Evolutionary conservation across 2,329 filamentous ascomycete species (phyloP).

Genomic region (Annulohypoxylon truncatum): DNA sequence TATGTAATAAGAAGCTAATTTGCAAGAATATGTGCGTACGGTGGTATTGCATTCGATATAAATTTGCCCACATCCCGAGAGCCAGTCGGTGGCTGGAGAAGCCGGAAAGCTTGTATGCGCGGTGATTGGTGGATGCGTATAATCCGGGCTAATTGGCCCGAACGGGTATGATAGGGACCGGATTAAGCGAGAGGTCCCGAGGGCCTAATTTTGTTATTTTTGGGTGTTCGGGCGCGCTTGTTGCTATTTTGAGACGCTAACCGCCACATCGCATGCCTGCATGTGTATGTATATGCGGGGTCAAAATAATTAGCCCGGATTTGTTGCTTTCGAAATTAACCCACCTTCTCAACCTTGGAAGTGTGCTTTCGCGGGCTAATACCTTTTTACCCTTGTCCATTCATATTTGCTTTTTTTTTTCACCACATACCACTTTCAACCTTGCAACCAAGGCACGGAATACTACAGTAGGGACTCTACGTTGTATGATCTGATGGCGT

Average conservation of each 20-base stretch:
- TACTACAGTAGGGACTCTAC: slow-evolving; percentile 8
- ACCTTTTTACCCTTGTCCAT: slow-evolving; percentile 8
- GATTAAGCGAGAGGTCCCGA: slow-evolving; percentile 10
- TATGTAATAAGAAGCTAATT: slow-evolving; percentile 29
- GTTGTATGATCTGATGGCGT: slow-evolving; percentile 31
- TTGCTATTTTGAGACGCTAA: slow-evolving; percentile 45
- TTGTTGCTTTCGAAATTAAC: slow-evolving; percentile 38
- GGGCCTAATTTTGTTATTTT: slow-evolving; percentile 31
- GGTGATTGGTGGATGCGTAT: slow-evolving; percentile 21
- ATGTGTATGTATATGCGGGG: slow-evolving; percentile 5
- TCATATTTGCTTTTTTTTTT: not conserved
- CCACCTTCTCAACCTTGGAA: slow-evolving; percentile 21
- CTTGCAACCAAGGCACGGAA: slow-evolving; percentile 5
- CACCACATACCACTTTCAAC: not conserved
- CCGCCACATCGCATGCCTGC: slow-evolving; percentile 23
- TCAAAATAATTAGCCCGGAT: slow-evolving; percentile 23
- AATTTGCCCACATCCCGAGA: slow-evolving; percentile 33
- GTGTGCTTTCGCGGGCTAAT: slow-evolving; percentile 23
- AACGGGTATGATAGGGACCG: slow-evolving; percentile 24
- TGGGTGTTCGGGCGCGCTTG: slow-evolving; percentile 35
- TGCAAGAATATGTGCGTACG: slow-evolving; percentile 6
- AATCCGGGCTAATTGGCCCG: slow-evolving; percentile 36
- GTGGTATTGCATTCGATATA: slow-evolving; percentile 30
- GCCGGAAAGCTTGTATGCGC: not conserved
- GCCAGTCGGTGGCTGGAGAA: slow-evolving; percentile 14